A percentile compares a stretch with the other conserved stretches of the same genome.
Evolutionary conservation across 768 basidiomycete genomes (phyloP).

Genomic region (Thelephora ganbajun): DNA sequence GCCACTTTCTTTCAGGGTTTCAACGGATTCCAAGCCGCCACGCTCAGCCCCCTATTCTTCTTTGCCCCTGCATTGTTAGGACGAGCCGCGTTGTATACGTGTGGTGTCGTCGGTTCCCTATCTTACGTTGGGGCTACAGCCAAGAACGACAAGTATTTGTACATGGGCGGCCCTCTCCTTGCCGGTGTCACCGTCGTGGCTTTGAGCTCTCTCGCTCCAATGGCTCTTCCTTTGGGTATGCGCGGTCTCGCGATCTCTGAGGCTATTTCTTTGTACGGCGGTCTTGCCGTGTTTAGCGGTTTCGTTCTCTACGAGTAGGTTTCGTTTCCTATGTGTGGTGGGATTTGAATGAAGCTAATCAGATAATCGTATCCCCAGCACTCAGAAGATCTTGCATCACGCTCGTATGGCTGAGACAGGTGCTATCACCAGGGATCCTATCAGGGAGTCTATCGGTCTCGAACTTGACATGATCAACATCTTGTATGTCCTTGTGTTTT

Average conservation of each 20-base stretch:
- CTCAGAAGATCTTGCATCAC: conserved; percentile 73
- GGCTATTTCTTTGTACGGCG: conserved; percentile 72
- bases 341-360: not conserved
- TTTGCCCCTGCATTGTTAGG: conserved; percentile 73
- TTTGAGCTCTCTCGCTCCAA: conserved; percentile 73
- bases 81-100: conserved; percentile 79
- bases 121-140: conserved; percentile 86
- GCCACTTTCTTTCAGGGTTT: conserved; percentile 40
- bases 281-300: conserved; percentile 76
- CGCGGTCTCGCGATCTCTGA: conserved; percentile 67
- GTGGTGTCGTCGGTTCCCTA: conserved; percentile 74
- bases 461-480: conserved; percentile 88
- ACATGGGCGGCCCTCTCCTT: conserved; percentile 77
- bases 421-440: conserved; percentile 50
- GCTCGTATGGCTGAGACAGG: conserved; percentile 64
- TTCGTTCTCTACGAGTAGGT: conserved; percentile 79
- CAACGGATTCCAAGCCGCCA: conserved; percentile 76
- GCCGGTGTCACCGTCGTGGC: conserved; percentile 85
- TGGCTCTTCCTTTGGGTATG: conserved; percentile 76
- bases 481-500: conserved; percentile 35
- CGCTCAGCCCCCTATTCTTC: conserved; percentile 83
- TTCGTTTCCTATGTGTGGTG: not conserved
- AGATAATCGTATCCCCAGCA: conserved; percentile 28
- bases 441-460: conserved; percentile 64
- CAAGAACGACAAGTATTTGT: conserved; percentile 69